These are phyloP conservation scores for Fusarium sp. DNA, from an alignment of 2,329 filamentous ascomycete species.

Conservation along the genomic window DNA sequence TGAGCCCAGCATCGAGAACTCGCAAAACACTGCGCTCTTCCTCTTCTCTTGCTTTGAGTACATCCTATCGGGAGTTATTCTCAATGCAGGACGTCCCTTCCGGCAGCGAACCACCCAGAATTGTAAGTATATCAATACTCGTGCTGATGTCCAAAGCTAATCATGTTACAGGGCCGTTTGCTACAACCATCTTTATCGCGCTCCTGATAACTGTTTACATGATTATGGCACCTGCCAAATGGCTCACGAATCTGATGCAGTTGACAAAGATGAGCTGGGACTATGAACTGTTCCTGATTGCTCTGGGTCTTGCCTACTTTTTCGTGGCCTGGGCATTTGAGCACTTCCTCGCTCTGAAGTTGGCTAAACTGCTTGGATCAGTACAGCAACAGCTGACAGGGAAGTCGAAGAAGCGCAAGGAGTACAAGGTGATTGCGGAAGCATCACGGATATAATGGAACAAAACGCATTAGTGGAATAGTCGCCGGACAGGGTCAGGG, in stretches of 20 bases:
- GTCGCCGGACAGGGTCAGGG: neutral
- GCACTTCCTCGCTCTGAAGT: constrained; percentile 74
- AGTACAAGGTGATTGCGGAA: constrained; percentile 87
- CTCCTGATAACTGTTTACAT: constrained; percentile 82
- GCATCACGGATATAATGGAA: constrained; percentile 53
- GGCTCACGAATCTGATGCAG: constrained; percentile 84
- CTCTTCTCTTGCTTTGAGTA: constrained; percentile 95
- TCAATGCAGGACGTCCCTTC: constrained; percentile 94
- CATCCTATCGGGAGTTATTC: constrained; percentile 87
- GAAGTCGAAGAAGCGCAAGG: constrained; percentile 82
- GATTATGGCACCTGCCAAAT: constrained; percentile 79
- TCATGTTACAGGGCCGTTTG: constrained; percentile 78
- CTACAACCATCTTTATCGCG: constrained; percentile 79
- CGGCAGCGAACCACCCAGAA: constrained; percentile 85
- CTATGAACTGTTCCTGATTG: constrained; percentile 82
- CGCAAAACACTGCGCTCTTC: constrained; percentile 93
- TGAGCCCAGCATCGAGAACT: constrained; percentile 89
- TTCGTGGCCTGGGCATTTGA: constrained; percentile 79
- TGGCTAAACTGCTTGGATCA: constrained; percentile 78
- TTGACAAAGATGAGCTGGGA: constrained; percentile 80
- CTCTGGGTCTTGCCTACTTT: constrained; percentile 79
- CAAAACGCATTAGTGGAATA: neutral
- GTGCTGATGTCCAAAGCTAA: constrained; percentile 1
- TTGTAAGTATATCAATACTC: constrained; percentile 64
- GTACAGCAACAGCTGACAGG: constrained; percentile 70